Conservation (phyloP, 306 rosid species). For the Vachellia collinsii region DNA sequence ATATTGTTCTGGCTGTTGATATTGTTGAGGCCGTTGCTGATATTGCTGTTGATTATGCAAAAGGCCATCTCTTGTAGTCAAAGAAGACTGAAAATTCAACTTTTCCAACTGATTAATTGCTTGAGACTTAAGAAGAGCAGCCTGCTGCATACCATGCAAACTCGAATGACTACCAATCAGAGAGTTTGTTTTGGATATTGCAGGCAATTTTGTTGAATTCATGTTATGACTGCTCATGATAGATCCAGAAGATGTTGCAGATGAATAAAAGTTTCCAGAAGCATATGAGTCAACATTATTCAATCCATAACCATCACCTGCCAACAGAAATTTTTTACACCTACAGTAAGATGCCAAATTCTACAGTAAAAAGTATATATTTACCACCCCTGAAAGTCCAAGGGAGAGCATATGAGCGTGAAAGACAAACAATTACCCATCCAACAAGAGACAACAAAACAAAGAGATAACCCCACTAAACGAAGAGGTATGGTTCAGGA, state of each 20-base stretch:
- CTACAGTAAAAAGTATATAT: not conserved
- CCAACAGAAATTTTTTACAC: conserved; percentile 37
- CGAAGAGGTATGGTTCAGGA: not conserved
- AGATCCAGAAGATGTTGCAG: conserved; percentile 72
- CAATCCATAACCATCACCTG: conserved; percentile 85
- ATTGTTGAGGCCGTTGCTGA: conserved; percentile 69
- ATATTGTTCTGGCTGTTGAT: conserved; percentile 48
- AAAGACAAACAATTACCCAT: not conserved
- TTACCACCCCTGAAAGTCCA: not conserved
- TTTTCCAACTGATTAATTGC: conserved; percentile 67
- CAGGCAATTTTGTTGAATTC: conserved; percentile 60
- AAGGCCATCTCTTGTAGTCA: conserved; percentile 63
- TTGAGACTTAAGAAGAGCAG: conserved; percentile 61
- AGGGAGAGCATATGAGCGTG: not conserved
- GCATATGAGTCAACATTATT: conserved; percentile 66
- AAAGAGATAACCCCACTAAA: conserved; percentile 23
- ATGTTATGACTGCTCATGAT: conserved; percentile 67
- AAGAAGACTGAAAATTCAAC: conserved; percentile 68
- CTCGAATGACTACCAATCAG: conserved; percentile 64
- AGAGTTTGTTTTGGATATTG: conserved; percentile 65
- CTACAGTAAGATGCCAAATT: conserved; percentile 35
- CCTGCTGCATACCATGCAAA: conserved; percentile 65
- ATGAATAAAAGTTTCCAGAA: conserved; percentile 68
- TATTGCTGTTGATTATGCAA: conserved; percentile 69
- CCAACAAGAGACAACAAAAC: not conserved